Conservation (phyloP, 2,329 filamentous ascomycete species). For the Xylaria sp. region DNA sequence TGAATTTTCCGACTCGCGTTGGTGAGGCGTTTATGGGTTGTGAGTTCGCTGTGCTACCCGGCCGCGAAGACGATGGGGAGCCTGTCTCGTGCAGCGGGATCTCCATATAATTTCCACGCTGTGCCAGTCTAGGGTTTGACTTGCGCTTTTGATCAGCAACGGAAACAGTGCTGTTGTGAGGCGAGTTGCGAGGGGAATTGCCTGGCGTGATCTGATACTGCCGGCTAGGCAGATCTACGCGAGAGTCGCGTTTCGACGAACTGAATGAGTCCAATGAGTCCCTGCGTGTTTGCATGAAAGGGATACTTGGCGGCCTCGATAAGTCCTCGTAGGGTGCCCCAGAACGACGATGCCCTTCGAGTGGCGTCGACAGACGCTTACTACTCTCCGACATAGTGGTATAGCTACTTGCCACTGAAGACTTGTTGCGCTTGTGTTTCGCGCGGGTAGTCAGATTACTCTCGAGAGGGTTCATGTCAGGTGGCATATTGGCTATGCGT, state of each 20-base stretch:
- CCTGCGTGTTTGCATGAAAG: conserved; percentile 82
- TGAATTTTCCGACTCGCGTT: conserved; percentile 59
- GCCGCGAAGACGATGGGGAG: conserved; percentile 41
- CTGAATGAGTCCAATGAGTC: conserved; percentile 68
- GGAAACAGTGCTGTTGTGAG: conserved; percentile 56
- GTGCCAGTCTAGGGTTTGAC: conserved; percentile 52
- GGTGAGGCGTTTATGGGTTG: conserved; percentile 49
- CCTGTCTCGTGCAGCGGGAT: conserved; percentile 58
- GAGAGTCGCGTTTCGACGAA: conserved; percentile 63
- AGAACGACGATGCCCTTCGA: conserved; percentile 57
- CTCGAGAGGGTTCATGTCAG: conserved; percentile 95
- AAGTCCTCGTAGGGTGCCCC: conserved; percentile 57
- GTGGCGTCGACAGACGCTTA: conserved; percentile 66
- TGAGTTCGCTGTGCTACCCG: conserved; percentile 34
- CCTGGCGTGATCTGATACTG: conserved; percentile 62
- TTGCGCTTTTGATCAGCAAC: conserved; percentile 60
- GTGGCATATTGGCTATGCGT: conserved; percentile 82
- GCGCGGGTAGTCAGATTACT: conserved; percentile 79
- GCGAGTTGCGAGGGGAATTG: conserved; percentile 51
- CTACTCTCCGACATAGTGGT: conserved; percentile 60
- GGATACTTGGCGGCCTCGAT: conserved; percentile 66
- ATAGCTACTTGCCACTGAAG: conserved; percentile 61
- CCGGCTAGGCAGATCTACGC: conserved; percentile 63
- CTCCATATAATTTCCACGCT: conserved; percentile 60
- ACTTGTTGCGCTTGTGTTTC: conserved; percentile 78